Evolutionary conservation across 176 grass and related monocot genomes (phyloP).

Genomic region (Avena eriantha): DNA sequence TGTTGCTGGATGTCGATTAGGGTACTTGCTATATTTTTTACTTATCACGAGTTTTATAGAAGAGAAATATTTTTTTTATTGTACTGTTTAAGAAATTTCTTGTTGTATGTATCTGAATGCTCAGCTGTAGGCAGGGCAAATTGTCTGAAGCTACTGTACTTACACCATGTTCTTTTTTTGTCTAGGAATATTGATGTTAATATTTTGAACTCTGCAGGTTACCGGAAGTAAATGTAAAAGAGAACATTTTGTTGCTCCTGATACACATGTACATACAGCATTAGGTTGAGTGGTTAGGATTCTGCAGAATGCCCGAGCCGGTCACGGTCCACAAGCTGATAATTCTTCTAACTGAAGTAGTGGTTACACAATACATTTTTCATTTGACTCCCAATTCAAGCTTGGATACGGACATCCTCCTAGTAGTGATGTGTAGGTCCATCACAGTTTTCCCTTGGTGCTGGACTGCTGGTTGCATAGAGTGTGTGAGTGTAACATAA

Average conservation of each 20-base stretch:
- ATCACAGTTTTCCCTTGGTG: conserved; percentile 32
- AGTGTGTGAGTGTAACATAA: conserved; percentile 46
- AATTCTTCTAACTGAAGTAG: conserved; percentile 27
- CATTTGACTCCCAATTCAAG: conserved; percentile 27
- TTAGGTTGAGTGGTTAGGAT: conserved; percentile 38
- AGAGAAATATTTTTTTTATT: not conserved
- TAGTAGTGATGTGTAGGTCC: not conserved
- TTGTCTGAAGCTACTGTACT: conserved; percentile 2
- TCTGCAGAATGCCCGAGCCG: conserved; percentile 23
- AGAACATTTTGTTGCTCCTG: conserved; percentile 32
- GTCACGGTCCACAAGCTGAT: conserved; percentile 30
- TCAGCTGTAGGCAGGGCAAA: not conserved
- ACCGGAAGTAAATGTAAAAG: conserved; percentile 35
- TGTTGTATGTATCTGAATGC: conserved; percentile 12
- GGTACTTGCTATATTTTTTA: not conserved
- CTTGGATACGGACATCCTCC: conserved; percentile 7
- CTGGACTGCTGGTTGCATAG: conserved; percentile 28
- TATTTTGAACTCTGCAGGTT: conserved; percentile 11
- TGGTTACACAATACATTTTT: conserved; percentile 31
- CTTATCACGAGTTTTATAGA: not conserved
- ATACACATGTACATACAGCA: conserved; percentile 52
- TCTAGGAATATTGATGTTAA: conserved; percentile 22
- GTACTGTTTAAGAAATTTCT: conserved; percentile 13
- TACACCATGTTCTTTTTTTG: not conserved
- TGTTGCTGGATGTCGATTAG: not conserved